Evolutionary conservation across 139 green algal species (phyloP).

Genomic region (Chlamydomonas sp.): DNA sequence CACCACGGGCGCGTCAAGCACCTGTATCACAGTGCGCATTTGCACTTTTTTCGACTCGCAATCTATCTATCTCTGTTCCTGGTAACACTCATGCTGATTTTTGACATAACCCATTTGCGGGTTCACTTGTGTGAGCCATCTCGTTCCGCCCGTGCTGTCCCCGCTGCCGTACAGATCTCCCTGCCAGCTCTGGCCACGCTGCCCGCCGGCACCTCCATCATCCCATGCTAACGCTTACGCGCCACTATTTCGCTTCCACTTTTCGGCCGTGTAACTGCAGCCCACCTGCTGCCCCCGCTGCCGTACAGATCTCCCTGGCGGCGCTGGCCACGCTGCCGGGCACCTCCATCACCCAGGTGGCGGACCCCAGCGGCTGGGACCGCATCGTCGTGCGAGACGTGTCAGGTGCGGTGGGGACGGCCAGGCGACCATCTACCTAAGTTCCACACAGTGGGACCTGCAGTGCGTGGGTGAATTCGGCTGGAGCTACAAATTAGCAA

Average conservation of each 20-base stretch:
- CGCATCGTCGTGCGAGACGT: constrained; percentile 55
- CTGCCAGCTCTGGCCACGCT: background rate
- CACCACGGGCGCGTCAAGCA: no score
- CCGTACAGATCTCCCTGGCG: background rate
- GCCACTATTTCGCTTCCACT: background rate
- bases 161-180: background rate
- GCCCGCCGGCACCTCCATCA: background rate
- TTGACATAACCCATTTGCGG: background rate
- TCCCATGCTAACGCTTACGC: no score
- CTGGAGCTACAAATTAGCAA: no score
- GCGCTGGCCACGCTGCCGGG: background rate
- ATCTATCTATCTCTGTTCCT: no score
- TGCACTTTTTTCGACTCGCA: no score
- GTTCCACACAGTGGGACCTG: no score
- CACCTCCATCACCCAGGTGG: background rate
- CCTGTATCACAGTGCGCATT: no score
- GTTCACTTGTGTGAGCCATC: background rate
- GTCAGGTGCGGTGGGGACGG: constrained; percentile 30
- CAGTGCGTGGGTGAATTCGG: no score
- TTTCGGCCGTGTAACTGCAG: background rate
- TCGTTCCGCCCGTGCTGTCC: background rate
- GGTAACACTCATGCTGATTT: no score
- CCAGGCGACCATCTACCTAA: background rate
- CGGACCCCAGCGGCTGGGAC: constrained; percentile 39
- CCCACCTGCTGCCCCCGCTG: background rate